A percentile compares a stretch with the other conserved stretches of the same genome.
Evolutionary conservation across 2,329 filamentous ascomycete genomes (phyloP).

Genomic region (Cryoendolithus antarcticus): DNA sequence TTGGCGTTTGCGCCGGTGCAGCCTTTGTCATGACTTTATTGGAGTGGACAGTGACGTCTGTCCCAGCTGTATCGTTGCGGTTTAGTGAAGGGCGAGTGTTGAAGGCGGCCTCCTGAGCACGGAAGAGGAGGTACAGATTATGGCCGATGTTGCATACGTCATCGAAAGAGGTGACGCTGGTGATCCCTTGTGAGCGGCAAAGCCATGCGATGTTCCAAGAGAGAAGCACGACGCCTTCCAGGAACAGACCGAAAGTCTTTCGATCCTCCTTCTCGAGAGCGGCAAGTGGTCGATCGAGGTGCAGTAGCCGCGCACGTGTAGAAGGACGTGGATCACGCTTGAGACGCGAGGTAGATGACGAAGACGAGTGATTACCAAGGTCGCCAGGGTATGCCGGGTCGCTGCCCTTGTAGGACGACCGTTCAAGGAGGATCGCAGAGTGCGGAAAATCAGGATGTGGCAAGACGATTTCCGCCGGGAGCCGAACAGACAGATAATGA

Average conservation of each 20-base stretch:
- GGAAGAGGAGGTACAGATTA: conserved; percentile 51
- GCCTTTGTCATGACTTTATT: neutral
- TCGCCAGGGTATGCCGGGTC: conserved; percentile 52
- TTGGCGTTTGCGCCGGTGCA: neutral
- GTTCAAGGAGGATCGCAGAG: conserved; percentile 67
- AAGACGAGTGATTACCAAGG: conserved; percentile 35
- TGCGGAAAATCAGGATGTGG: conserved; percentile 78
- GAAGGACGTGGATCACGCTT: conserved; percentile 38
- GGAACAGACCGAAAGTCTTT: conserved; percentile 60
- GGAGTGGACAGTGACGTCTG: neutral
- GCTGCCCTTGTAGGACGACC: conserved; percentile 60
- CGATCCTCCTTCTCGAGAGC: conserved; percentile 70
- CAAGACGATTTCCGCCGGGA: conserved; percentile 79
- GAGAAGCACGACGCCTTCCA: conserved; percentile 77
- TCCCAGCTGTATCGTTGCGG: conserved; percentile 6
- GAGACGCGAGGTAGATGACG: conserved; percentile 44
- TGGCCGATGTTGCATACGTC: conserved; percentile 79
- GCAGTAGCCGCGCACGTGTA: conserved; percentile 66
- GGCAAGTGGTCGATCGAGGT: conserved; percentile 60
- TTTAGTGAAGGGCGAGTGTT: conserved; percentile 7
- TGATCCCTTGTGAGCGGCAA: conserved; percentile 74
- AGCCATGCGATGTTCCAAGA: conserved; percentile 89
- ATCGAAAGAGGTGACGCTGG: conserved; percentile 61
- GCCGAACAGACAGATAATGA: conserved; percentile 75
- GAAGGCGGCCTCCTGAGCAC: conserved; percentile 1